These are phyloP conservation scores for Ascocoryne sarcoides DNA, from an alignment of 2,329 filamentous ascomycete genomes.

Conservation along the genomic window DNA sequence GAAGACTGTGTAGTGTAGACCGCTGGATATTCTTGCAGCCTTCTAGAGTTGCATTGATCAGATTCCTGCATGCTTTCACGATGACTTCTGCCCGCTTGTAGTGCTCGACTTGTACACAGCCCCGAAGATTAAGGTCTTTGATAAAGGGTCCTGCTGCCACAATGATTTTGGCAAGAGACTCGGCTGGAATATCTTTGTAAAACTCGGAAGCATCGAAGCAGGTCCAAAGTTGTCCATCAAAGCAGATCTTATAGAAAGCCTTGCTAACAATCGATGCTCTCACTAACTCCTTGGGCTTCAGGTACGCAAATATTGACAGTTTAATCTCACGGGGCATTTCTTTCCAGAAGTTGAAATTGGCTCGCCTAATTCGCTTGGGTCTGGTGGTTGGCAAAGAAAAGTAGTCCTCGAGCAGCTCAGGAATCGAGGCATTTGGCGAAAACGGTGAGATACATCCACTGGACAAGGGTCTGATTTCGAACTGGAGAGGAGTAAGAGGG, in stretches of 20 bases:
- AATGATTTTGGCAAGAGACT: conserved; percentile 78
- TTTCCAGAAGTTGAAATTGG: conserved; percentile 62
- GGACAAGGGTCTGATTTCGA: conserved; percentile 15
- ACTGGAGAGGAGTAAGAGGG: conserved; percentile 13
- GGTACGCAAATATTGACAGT: conserved; percentile 65
- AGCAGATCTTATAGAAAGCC: conserved; percentile 73
- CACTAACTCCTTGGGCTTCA: conserved; percentile 74
- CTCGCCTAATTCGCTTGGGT: conserved; percentile 24
- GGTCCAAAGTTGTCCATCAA: conserved; percentile 91
- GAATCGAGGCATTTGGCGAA: conserved; percentile 15
- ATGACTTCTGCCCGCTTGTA: conserved; percentile 70
- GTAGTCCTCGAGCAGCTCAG: conserved; percentile 27
- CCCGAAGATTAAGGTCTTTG: conserved; percentile 79
- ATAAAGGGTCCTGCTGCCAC: conserved; percentile 81
- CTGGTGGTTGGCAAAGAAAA: conserved; percentile 19
- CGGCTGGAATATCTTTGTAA: conserved; percentile 77
- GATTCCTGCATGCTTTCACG: conserved; percentile 75
- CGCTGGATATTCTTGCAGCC: conserved; percentile 79
- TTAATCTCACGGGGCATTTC: conserved; percentile 76
- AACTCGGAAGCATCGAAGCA: conserved; percentile 77
- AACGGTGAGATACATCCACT: conserved; percentile 13
- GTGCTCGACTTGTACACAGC: conserved; percentile 81
- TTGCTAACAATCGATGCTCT: conserved; percentile 69
- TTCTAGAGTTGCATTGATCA: conserved; percentile 81
- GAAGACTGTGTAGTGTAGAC: conserved; percentile 67